These are phyloP conservation scores for Aspergillus versicolor DNA, from an alignment of 2,329 filamentous ascomycete genomes.

Conservation along the genomic window DNA sequence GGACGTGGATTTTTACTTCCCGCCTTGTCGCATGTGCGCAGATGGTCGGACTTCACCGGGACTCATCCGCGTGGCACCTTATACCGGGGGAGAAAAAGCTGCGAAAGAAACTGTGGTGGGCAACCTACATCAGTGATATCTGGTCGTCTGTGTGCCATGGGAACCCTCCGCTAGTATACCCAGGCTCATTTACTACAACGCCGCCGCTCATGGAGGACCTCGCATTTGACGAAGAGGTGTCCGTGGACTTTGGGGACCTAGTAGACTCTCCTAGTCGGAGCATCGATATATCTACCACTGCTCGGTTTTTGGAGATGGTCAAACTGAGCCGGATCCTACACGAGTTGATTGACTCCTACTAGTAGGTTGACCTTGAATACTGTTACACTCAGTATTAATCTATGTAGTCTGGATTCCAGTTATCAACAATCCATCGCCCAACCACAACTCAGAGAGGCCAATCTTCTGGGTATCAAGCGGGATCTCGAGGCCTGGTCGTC, in stretches of 20 bases:
- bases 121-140: conserved; percentile 42
- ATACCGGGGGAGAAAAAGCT: conserved; percentile 41
- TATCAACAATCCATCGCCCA: neutral
- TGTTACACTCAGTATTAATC: neutral
- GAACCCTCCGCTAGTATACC: conserved; percentile 47
- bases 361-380: neutral
- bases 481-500: conserved; percentile 4
- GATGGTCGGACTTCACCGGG: conserved; percentile 49
- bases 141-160: conserved; percentile 51
- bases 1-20: conserved; percentile 46
- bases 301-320: conserved; percentile 36
- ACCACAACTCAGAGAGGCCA: neutral
- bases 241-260: conserved; percentile 23
- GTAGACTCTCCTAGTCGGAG: neutral
- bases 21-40: conserved; percentile 48
- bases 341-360: conserved; percentile 2
- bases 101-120: conserved; percentile 50
- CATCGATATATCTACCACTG: conserved; percentile 33
- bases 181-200: conserved; percentile 43
- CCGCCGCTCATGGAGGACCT: conserved; percentile 45
- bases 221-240: conserved; percentile 45
- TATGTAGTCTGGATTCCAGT: neutral
- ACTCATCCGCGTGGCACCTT: conserved; percentile 45
- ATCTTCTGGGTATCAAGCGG: neutral
- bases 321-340: conserved; percentile 3